phyloP scores from a whole-genome alignment of 1,139 yeast species.

The Nakaseomyces bracarensis region DNA sequence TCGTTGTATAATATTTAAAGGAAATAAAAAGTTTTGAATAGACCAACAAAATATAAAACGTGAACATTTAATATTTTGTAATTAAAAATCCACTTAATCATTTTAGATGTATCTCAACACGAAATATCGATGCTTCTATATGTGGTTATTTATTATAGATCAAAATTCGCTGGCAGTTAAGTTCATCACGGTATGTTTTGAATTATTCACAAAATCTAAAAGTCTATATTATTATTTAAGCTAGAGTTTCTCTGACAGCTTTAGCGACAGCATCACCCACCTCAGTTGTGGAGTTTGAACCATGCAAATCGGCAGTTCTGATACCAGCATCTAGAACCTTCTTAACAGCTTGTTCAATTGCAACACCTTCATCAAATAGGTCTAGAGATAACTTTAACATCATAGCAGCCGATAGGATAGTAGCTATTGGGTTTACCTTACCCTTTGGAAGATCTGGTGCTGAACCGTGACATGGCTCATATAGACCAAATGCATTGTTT shows the following conservation, averaged over 20 bases:
- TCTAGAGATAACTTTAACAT: slow-evolving; percentile 88
- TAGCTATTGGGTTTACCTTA: slow-evolving; percentile 91
- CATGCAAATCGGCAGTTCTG: slow-evolving; percentile 88
- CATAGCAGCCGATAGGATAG: slow-evolving; percentile 92
- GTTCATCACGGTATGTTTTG: no score
- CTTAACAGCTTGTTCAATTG: slow-evolving; percentile 82
- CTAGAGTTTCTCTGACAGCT: slow-evolving; percentile 50
- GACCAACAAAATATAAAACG: no score
- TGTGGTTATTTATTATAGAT: no score
- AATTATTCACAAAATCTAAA: no score
- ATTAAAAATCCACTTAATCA: no score
- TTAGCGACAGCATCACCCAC: slow-evolving; percentile 89
- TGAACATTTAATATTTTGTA: no score
- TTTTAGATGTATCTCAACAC: no score
- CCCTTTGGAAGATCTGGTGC: slow-evolving; percentile 88
- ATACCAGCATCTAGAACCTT: slow-evolving; percentile 73
- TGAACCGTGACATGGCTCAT: slow-evolving; percentile 98
- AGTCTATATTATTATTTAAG: slow-evolving; percentile 9
- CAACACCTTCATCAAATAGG: slow-evolving; percentile 74
- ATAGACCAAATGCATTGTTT: slow-evolving; percentile 86
- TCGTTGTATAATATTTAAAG: background rate
- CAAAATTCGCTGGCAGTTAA: no score
- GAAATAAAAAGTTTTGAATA: no score
- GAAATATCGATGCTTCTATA: no score
- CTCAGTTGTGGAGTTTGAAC: slow-evolving; percentile 67